Conservation (phyloP, 129 eudicot genomes). For the Centrapalus pauciflorus region DNA sequence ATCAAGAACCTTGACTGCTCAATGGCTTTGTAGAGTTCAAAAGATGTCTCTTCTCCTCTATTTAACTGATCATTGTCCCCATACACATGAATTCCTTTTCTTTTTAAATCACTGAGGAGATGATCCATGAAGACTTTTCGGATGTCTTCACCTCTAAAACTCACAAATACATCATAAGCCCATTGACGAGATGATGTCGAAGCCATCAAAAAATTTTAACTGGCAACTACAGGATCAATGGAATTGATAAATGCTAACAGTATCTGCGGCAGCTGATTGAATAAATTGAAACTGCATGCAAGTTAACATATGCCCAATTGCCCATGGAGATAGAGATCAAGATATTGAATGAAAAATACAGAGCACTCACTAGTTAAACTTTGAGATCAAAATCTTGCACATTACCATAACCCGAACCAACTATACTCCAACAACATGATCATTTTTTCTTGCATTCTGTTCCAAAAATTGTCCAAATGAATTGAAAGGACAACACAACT, state of each 20-base stretch:
- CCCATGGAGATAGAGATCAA: neutral
- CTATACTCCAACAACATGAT: neutral
- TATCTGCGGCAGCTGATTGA: neutral
- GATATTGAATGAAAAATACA: neutral
- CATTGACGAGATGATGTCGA: constrained; percentile 13
- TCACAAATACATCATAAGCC: constrained; percentile 28
- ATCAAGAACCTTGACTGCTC: constrained; percentile 25
- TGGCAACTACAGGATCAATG: neutral
- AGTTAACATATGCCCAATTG: neutral
- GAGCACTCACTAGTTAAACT: neutral
- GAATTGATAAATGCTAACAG: neutral
- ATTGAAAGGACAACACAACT: neutral
- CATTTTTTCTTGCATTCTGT: neutral
- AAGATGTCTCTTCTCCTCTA: constrained; percentile 18
- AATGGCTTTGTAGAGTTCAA: constrained; percentile 25
- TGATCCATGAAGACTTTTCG: constrained; percentile 32
- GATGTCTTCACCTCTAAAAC: constrained; percentile 28
- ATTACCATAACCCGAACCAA: neutral
- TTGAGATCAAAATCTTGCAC: neutral
- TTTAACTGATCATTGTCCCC: constrained; percentile 17
- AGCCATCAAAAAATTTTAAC: neutral
- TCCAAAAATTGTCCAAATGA: neutral
- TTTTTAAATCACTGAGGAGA: constrained; percentile 19
- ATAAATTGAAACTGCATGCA: neutral
- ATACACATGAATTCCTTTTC: constrained; percentile 25